A percentile compares a stretch with the other conserved stretches of the same genome.
Evolutionary conservation across 345 rosid species (phyloP).

Genomic region (Eucalyptus sideroxylon): DNA sequence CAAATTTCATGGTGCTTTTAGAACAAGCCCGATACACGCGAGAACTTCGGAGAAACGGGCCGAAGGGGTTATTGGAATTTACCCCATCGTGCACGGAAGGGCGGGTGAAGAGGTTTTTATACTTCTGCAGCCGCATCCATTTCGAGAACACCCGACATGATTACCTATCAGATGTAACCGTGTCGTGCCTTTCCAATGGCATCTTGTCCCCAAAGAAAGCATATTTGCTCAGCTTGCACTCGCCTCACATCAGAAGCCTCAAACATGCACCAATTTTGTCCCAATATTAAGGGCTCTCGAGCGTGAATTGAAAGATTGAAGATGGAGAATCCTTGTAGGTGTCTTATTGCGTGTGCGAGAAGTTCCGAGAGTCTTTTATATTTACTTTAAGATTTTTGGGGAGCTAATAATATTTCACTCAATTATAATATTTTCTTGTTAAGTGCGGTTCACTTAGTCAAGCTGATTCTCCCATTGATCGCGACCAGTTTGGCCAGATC

Average conservation of each 20-base stretch:
- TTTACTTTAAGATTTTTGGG: neutral
- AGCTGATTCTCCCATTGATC: too few species aligned
- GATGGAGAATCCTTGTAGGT: neutral
- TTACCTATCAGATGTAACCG: neutral
- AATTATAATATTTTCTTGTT: too few species aligned
- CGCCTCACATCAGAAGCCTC: neutral
- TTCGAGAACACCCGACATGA: too few species aligned
- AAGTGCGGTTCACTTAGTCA: too few species aligned
- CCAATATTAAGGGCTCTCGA: neutral
- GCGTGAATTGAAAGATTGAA: neutral
- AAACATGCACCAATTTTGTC: neutral
- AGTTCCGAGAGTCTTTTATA: neutral
- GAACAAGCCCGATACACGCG: neutral
- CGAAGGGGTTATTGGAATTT: neutral
- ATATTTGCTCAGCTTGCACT: neutral
- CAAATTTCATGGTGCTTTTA: neutral
- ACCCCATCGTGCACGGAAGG: neutral
- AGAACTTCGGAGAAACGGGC: neutral
- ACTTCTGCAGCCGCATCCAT: neutral
- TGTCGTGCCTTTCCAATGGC: neutral
- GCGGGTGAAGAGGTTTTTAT: neutral
- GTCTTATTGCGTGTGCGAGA: accelerated
- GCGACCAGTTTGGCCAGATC: too few species aligned
- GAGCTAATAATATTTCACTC: too few species aligned
- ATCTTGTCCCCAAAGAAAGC: neutral